Percentiles rank a stretch among this genome's conserved stretches.
These are phyloP conservation scores for Arxiozyma slooffiae DNA, from an alignment of 1,139 yeast species.

Conservation along the genomic window DNA sequence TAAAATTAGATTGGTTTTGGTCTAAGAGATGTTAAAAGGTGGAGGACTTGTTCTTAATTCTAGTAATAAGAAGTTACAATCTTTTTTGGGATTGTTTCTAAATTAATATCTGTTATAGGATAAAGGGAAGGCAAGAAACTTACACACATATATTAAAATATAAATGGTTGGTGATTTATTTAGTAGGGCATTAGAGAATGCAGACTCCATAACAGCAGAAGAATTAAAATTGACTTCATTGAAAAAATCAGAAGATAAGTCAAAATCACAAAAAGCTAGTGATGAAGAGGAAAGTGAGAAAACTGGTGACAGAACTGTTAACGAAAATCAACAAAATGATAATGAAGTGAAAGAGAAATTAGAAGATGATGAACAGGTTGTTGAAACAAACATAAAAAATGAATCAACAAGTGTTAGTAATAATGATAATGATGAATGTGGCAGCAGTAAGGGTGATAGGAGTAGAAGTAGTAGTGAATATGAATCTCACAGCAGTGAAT, in stretches of 20 bases:
- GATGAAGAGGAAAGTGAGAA: slow-evolving; percentile 2
- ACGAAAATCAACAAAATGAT: slow-evolving; percentile 14
- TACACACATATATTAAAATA: neutral
- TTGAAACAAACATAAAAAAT: slow-evolving; percentile 7
- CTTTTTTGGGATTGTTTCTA: neutral
- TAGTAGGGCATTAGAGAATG: slow-evolving; percentile 19
- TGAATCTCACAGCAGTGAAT: neutral
- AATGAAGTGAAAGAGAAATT: neutral
- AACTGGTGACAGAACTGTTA: slow-evolving; percentile 16
- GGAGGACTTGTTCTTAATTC: neutral
- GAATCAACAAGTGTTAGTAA: neutral
- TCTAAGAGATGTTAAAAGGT: neutral
- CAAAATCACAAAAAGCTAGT: neutral
- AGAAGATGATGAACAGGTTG: neutral
- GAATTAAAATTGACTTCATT: neutral
- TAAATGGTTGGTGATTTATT: slow-evolving; percentile 20
- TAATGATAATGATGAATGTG: neutral
- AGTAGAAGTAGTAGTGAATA: neutral
- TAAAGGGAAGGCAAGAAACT: neutral
- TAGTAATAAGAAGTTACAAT: no score
- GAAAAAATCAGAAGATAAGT: neutral
- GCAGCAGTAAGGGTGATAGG: neutral
- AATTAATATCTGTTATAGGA: no score
- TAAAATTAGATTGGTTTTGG: no score
- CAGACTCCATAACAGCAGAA: slow-evolving; percentile 5